Evolutionary conservation across 192 early-diverging fungal species (phyloP), one percentile per base, ranked within the genome.

Genomic region (Mycoemilia scoparia): DNA sequence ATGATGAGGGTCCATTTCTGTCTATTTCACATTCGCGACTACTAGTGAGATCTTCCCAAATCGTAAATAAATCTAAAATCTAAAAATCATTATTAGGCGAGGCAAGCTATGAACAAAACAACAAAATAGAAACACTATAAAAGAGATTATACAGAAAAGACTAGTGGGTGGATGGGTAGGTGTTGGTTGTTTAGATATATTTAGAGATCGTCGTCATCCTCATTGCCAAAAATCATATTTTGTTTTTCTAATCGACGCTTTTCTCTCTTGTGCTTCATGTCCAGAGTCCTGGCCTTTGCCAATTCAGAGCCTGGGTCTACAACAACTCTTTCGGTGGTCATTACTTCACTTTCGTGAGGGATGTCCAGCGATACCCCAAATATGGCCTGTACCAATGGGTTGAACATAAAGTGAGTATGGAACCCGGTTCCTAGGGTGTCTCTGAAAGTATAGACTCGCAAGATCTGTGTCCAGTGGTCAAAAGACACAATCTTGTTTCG

Each of bases 381-480:
- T 34, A 57, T 43, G n/a, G 55, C 46, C 5, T 60, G 57, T 43
- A 69, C 8, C 20, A 69, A 27, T 24, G 54, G 57, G 27, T 69
- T 69, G 8, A 49, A 42, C 15, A 44, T 43, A 17, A 69, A 56
- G 14, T 69, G 66, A 14, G 34, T 36, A 7, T 41, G 48, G 32
- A 67, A 8, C 1, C 65, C 65, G 13, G 49, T 53, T 24, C 49
- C 52, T 24, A 67, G 24, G 2, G 24, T 31, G 0, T 41, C 29
- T 11, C 51, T 41, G 26, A 61, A 58, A 5, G 51, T 36, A 13
- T 60, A 39, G 12, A 64, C 36, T 10, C 59, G 55, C 11, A 44
- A 14, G 15, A 67, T 67, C 9, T 50, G 51, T 17, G 29, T 13
- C 77, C 77, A 80, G 21, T 61, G 61, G 21, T 58, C 52, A 46